Evolutionary conservation across 2,329 filamentous ascomycete species (phyloP), one percentile per base, ranked within the genome.

Genomic region (Penicillium sumatraense): DNA sequence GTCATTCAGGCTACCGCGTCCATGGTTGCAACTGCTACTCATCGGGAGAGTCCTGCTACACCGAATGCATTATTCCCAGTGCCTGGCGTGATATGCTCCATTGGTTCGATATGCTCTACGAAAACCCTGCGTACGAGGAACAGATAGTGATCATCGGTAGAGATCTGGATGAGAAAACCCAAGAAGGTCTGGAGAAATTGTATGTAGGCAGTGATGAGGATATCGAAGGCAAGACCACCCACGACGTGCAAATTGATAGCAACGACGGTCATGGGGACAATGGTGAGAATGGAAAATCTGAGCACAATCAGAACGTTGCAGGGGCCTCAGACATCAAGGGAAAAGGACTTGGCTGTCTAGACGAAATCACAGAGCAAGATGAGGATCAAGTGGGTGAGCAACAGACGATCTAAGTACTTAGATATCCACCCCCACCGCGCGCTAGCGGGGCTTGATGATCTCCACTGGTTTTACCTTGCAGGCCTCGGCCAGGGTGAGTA

Each of bases 1-100:
- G 81, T 1, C 71, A 91, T 6, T 75, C 82, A 0, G 82, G 83
- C 0, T 76, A 82, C 1, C 67, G 78, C 1, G 81, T 82, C 9
- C 77, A 83, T 40, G 88, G 88, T 5, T 89, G 85, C 60, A 88
- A 89, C 4, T 82, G 86, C 58, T 89, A 88, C 72, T 87, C 88
- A n/a, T 83, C 87, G 1, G 88, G 88, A 3, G 85, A 89, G 58
- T 64, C 73, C 1, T 68, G 79, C 29, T 79, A 85, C 65, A 75
- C 76, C 7, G 90, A 96, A 70, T 77, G 79, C 33, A 81, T 90
- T 57, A 80, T 93, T 49, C 77, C 88, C 11, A 70, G 69, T 10
- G 81, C 83, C 0, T 81, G 84, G 59, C 63, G 68, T 11, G 70
- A 76, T 2, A 81, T 90, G 23, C 71, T 91, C 2, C 71, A 75